These are phyloP conservation scores for Colletotrichum noveboracense DNA, from an alignment of 2,329 filamentous ascomycete species.

Conservation along the genomic window DNA sequence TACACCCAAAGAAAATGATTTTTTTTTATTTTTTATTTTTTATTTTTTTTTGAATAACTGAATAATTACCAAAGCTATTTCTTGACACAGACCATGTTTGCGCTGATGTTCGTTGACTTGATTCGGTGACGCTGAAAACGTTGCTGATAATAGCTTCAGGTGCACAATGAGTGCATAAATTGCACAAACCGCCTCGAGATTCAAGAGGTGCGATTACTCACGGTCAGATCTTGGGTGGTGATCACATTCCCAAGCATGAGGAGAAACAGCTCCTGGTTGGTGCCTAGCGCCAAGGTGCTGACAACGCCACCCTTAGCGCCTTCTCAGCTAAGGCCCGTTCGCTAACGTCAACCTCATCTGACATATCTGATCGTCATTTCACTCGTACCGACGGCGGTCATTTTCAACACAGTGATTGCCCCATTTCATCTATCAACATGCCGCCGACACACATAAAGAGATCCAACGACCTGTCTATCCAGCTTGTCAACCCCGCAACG, in stretches of 20 bases:
- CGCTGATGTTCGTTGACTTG: neutral
- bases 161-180: neutral
- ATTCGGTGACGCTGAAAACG: neutral
- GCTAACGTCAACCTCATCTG: neutral
- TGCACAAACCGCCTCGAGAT: neutral
- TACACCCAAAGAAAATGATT: too few relatives aligned
- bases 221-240: fast-evolving
- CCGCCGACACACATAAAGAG: neutral
- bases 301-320: neutral
- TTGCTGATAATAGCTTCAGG: neutral
- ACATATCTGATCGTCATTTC: neutral
- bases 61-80: too few relatives aligned
- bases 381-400: neutral
- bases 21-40: too few relatives aligned
- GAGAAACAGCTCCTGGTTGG: neutral
- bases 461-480: neutral
- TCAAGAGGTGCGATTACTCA: neutral
- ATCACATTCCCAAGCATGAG: fast-evolving
- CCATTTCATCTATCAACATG: neutral
- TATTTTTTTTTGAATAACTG: too few relatives aligned
- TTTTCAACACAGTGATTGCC: neutral
- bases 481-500: neutral
- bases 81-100: neutral
- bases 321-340: neutral
- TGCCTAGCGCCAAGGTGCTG: neutral